Evolutionary conservation across 495 filamentous ascomycete genomes (phyloP).

Genomic region (Trypethelium eluteriae): DNA sequence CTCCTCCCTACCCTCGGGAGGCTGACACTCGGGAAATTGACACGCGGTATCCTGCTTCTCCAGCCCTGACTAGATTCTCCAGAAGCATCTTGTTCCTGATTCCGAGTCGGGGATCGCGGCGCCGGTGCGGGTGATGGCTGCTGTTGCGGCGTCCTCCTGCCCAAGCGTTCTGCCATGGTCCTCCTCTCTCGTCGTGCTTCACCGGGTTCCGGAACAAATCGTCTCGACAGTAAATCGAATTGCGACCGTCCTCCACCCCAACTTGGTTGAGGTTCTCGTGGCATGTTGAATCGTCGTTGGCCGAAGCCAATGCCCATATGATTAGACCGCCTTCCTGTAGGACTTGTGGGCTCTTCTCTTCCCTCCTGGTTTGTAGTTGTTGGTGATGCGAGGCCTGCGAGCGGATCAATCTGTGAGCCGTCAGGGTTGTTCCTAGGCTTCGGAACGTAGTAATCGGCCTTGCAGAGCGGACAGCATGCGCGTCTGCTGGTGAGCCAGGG

Average conservation of each 20-base stretch:
- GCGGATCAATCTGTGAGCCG: constrained; percentile 19
- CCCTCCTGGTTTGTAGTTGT: not conserved
- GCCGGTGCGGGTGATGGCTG: not conserved
- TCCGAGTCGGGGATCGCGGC: not conserved
- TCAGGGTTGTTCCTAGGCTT: constrained; percentile 58
- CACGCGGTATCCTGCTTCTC: constrained; percentile 13
- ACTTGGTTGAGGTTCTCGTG: not conserved
- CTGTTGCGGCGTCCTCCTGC: not conserved
- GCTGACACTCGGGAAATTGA: not conserved
- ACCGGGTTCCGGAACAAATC: not conserved
- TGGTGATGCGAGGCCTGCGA: constrained; percentile 23
- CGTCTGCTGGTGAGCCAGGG: constrained; percentile 90
- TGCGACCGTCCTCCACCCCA: not conserved
- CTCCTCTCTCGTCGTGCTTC: constrained; percentile 5
- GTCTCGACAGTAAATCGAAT: not conserved
- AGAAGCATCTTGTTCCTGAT: not conserved
- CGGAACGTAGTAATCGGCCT: constrained; percentile 89
- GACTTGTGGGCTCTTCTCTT: not conserved
- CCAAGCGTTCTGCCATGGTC: constrained; percentile 6
- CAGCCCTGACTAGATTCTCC: constrained; percentile 8
- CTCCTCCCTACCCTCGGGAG: constrained; percentile 17
- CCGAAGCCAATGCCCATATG: not conserved
- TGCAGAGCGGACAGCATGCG: constrained; percentile 95
- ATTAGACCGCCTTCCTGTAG: not conserved
- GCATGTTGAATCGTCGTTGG: not conserved